These are phyloP conservation scores for Davidsoniella eucalypti DNA, from an alignment of 2,329 filamentous ascomycete genomes.

Conservation along the genomic window DNA sequence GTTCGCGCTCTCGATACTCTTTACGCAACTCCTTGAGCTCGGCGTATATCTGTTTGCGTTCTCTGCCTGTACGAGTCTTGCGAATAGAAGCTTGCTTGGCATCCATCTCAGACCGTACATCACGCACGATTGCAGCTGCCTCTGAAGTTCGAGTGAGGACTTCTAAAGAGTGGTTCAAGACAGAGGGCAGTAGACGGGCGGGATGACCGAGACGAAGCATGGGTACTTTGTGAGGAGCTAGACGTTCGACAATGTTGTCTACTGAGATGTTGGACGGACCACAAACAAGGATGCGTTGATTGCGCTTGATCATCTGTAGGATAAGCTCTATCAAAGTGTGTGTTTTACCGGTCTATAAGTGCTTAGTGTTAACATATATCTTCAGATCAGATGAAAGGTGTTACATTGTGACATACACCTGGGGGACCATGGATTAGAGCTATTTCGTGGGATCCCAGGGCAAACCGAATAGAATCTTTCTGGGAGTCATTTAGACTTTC, in stretches of 20 bases:
- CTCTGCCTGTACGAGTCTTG: constrained; percentile 67
- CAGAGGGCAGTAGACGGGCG: constrained; percentile 72
- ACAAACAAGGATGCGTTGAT: constrained; percentile 71
- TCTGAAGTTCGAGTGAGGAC: constrained; percentile 82
- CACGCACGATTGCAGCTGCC: constrained; percentile 73
- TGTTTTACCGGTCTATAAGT: constrained; percentile 67
- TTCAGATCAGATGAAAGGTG: not conserved
- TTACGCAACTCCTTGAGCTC: constrained; percentile 75
- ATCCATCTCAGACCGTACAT: constrained; percentile 86
- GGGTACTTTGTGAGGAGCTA: constrained; percentile 68
- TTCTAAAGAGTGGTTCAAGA: constrained; percentile 79
- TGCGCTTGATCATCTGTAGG: constrained; percentile 63
- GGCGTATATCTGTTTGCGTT: constrained; percentile 64
- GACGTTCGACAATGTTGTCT: constrained; percentile 91
- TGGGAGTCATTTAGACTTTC: constrained; percentile 47
- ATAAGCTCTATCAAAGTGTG: constrained; percentile 93
- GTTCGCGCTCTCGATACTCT: constrained; percentile 76
- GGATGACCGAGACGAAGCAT: constrained; percentile 87
- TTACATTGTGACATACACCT: constrained; percentile 34
- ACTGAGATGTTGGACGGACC: constrained; percentile 94
- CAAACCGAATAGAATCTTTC: constrained; percentile 61
- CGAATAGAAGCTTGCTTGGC: constrained; percentile 74
- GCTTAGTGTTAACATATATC: not conserved
- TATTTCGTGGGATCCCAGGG: constrained; percentile 63
- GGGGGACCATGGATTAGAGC: constrained; percentile 89